phyloP scores from a whole-genome alignment of 441 rosid species.

The Adansonia gregorii region DNA sequence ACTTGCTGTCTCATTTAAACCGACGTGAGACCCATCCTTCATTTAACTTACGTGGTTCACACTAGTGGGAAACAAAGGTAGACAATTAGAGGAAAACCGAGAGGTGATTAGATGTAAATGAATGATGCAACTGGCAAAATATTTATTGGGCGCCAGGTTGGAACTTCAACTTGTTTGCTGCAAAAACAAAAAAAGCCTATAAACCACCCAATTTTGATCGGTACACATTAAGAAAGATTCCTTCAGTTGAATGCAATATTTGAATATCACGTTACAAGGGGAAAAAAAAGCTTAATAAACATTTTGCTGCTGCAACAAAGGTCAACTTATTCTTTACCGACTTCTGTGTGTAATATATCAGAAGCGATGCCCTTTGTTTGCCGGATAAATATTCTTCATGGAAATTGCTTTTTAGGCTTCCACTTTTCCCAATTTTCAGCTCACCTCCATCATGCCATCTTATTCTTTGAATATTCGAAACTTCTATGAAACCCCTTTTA shows the following conservation, averaged over 20 bases:
- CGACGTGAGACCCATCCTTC: too few species aligned
- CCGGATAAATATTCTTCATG: slow-evolving; percentile 18
- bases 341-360: neutral
- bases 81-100: too few species aligned
- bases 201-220: neutral
- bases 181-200: neutral
- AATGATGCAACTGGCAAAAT: too few species aligned
- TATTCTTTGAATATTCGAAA: neutral
- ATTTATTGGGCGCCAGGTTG: too few species aligned
- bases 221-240: neutral
- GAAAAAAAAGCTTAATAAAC: neutral
- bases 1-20: too few species aligned
- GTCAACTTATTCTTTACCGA: slow-evolving; percentile 2
- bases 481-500: neutral
- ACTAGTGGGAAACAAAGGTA: too few species aligned
- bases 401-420: neutral
- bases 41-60: too few species aligned
- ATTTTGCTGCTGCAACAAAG: neutral
- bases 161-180: neutral
- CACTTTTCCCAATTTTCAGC: neutral
- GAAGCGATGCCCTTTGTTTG: slow-evolving; percentile 13
- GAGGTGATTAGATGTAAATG: too few species aligned
- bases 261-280: neutral
- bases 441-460: neutral
- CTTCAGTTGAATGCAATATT: neutral